Evolutionary conservation across 2,329 filamentous ascomycete species (phyloP).

Genomic region (Penicillium hordei): DNA sequence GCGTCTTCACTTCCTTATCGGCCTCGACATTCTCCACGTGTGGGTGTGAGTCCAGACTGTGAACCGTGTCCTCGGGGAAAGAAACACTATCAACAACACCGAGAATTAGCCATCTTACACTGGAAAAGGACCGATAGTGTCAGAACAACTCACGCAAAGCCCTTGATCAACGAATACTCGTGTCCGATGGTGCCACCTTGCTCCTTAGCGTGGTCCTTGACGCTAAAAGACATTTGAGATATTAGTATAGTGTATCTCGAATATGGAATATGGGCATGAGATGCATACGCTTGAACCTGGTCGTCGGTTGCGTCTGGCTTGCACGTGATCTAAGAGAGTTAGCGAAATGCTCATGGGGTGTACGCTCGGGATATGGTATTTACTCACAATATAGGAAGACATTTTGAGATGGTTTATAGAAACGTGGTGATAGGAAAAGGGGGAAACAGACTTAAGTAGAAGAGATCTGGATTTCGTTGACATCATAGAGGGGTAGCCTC

Average conservation of each 20-base stretch:
- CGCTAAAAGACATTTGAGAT: neutral
- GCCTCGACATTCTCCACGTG: constrained; percentile 5
- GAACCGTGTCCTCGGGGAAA: neutral
- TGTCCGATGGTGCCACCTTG: constrained; percentile 6
- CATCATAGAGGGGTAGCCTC: constrained; percentile 13
- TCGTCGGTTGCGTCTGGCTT: constrained; percentile 2
- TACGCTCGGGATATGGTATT: too few species aligned
- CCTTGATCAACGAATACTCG: constrained; percentile 11
- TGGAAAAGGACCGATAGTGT: neutral
- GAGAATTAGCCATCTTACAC: neutral
- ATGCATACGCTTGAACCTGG: constrained; percentile 5
- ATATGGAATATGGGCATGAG: neutral
- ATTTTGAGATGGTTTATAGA: neutral
- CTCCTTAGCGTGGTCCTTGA: constrained; percentile 5
- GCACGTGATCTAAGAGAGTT: constrained; percentile 4
- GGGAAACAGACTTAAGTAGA: neutral
- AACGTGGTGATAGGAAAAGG: neutral
- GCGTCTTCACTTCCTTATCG: neutral
- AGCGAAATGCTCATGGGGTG: neutral
- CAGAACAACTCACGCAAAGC: constrained; percentile 5
- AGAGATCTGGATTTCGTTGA: neutral
- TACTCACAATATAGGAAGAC: constrained; percentile 7
- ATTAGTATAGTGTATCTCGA: neutral
- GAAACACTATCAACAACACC: neutral
- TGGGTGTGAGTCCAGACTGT: neutral